Conservation (phyloP, 768 basidiomycete species). For the Lactifluus volemus region DNA sequence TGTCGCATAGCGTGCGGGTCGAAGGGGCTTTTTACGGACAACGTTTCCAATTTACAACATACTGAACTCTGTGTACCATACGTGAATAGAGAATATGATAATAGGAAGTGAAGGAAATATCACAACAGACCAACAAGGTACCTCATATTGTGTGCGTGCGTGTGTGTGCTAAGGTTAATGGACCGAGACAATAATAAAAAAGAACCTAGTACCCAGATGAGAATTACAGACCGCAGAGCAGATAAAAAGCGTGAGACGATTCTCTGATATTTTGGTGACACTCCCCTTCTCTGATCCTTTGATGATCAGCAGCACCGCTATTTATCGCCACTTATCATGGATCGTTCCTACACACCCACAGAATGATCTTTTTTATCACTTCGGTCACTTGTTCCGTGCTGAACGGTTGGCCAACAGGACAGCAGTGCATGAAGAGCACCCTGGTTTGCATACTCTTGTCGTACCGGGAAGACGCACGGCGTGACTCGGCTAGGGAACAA, state of each 20-base stretch:
- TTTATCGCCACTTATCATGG: constrained; percentile 15
- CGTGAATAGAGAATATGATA: background rate
- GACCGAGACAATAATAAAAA: background rate
- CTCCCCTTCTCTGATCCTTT: background rate
- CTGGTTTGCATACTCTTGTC: constrained; percentile 25
- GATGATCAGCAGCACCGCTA: background rate
- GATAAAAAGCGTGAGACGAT: background rate
- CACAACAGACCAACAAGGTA: background rate
- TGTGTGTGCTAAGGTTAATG: background rate
- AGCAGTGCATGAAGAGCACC: constrained; percentile 66
- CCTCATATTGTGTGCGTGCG: background rate
- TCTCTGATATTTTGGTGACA: background rate
- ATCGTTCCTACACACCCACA: constrained; percentile 40
- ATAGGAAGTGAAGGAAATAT: background rate
- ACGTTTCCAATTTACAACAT: background rate
- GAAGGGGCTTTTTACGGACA: background rate
- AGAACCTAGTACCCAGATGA: constrained; percentile 8
- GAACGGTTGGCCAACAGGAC: constrained; percentile 56
- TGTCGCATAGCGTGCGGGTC: background rate
- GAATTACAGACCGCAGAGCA: background rate
- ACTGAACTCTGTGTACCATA: background rate
- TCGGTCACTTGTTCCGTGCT: constrained; percentile 60
- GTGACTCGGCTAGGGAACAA: constrained; percentile 61
- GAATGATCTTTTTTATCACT: constrained; percentile 50
- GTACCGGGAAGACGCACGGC: constrained; percentile 27